Base-by-base conservation (phyloP, 2,329 filamentous ascomycete genomes). In the Trichoderma aggressivum region DNA sequence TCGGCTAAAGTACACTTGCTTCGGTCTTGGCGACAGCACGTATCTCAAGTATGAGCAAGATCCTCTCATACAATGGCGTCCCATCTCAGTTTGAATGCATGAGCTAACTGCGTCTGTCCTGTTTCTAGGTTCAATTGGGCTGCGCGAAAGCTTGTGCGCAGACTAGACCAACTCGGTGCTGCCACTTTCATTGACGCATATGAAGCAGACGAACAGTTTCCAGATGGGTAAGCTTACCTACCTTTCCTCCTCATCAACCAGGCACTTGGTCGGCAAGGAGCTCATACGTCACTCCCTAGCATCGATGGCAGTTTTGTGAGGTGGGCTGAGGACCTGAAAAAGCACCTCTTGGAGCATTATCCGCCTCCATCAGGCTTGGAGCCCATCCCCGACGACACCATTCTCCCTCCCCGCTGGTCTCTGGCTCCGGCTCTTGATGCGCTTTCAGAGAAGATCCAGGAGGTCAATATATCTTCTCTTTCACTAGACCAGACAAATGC, bases 1-100 rank as follows among this genome's bases (percentile, higher is more conserved):
- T 47, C 86, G 87, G 39, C 83, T 97, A 73, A 86, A 84, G 1
- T 98, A 97, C 81, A 91, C 93, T 3, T 92, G 91, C 0, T 97
- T 98, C 84, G 96, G 96, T 0, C 86, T 98, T 1, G 96, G 96
- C 0, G 96, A 99, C 81, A 97, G 92, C 77, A 97, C 94, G 1
- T 99, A 99, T 85, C 87, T 92, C 70, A 95, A 97, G 91, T 96
- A 84, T 74, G 87, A 79, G 3, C 10, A 50, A 2, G n/a, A 8
- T 39, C 34, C 14, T 32, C 7, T 47, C 18, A 5, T 34, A 11
- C 21, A n/a, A 34, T 12, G 47, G 34, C 50, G 53, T 26, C 5
- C 21, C 18, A 2, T 56, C 3, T n/a, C 3, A 56, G 16, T 56
- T 56, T 21, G 28, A 34, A 32, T 16, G 4, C 32, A 12, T 16